Evolutionary conservation across 2,329 filamentous ascomycete genomes (phyloP), one percentile per base, ranked within the genome.

Genomic region (Apiospora saccharicola): DNA sequence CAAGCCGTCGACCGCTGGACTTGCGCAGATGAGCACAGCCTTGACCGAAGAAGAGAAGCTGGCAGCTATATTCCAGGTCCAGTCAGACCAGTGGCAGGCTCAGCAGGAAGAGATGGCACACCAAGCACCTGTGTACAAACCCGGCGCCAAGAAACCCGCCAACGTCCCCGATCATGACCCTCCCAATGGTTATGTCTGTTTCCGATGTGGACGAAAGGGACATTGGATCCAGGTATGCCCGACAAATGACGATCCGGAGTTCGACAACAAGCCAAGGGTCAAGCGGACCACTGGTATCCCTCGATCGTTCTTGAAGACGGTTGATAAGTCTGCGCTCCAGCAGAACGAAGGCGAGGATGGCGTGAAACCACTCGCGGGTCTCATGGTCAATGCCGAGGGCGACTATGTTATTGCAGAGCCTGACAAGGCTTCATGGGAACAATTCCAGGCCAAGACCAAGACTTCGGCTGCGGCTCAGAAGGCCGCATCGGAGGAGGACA

Each of bases 191-290:
- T 99, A 99, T 82, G 92, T 98, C 74, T 99, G 96, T 84, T 98
- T 98, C 81, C 92, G 96, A 69, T 99, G 96, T 83, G 93, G 95
- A 74, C 93, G 98, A 82, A 98, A 98, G 85, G 96, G 95, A n/a
- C 96, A 99, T 82, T 99, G 96, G 96, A 99, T 99, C 75, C 96
- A 98, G 84, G 90, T 94, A 70, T 99, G 96, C 80, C 96, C 96
- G 8, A 99, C 96, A n/a, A 99, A 99, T 82, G 94, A 98, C 81
- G 95, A 99, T 76, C 96, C 96, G 3, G 95, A 95, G 74, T 98
- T 95, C 82, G 96, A 99, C 83, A 95, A 95, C 76, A 93, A 94
- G 71, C 94, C 95, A 69, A 92, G 96, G 73, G 94, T 98, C 75
- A 98, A 98, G 87, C 92, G 96, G 74, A 98, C 96, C 5, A 99